A percentile compares a stretch with the other conserved stretches of the same genome.
These are phyloP conservation scores for Aspergillus sp. DNA, from an alignment of 2,329 filamentous ascomycete species.

Conservation along the genomic window DNA sequence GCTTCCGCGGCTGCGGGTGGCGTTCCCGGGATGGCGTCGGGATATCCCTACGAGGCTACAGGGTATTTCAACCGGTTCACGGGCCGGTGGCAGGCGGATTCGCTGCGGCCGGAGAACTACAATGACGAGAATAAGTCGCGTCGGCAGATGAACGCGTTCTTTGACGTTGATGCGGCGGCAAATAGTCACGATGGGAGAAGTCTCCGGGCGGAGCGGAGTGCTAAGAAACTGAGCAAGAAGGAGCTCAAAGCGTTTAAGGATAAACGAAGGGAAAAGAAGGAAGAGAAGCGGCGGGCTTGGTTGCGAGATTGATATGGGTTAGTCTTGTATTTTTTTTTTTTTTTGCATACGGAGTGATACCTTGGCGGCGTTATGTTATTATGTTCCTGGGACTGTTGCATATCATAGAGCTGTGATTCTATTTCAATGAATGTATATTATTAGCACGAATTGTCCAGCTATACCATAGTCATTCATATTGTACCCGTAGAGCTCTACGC, in stretches of 20 bases:
- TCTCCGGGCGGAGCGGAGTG: conserved; percentile 80
- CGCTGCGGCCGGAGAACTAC: conserved; percentile 65
- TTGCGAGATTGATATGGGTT: conserved; percentile 60
- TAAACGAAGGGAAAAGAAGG: conserved; percentile 80
- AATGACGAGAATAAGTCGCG: conserved; percentile 80
- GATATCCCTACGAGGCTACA: conserved; percentile 56
- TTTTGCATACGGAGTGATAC: conserved; percentile 2
- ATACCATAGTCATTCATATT: too few relatives aligned
- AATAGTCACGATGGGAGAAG: conserved; percentile 86
- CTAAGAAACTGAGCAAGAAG: conserved; percentile 74
- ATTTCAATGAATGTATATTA: not conserved
- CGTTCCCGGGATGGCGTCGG: conserved; percentile 31
- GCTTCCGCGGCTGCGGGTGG: conserved; percentile 28
- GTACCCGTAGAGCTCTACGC: too few relatives aligned
- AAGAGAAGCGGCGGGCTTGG: conserved; percentile 91
- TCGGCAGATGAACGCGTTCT: conserved; percentile 88
- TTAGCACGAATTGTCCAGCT: not conserved
- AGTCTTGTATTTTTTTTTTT: not conserved
- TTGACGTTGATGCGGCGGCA: conserved; percentile 90
- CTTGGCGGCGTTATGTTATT: conserved; percentile 2
- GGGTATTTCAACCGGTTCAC: conserved; percentile 89
- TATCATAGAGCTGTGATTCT: not conserved
- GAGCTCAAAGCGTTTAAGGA: conserved; percentile 89
- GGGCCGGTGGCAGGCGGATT: conserved; percentile 67
- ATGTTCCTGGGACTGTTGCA: not conserved